Percentiles rank a stretch among this genome's conserved stretches.
Conservation (phyloP, 1,284 basidiomycete genomes). For the Ustilago xerochloae region DNA sequence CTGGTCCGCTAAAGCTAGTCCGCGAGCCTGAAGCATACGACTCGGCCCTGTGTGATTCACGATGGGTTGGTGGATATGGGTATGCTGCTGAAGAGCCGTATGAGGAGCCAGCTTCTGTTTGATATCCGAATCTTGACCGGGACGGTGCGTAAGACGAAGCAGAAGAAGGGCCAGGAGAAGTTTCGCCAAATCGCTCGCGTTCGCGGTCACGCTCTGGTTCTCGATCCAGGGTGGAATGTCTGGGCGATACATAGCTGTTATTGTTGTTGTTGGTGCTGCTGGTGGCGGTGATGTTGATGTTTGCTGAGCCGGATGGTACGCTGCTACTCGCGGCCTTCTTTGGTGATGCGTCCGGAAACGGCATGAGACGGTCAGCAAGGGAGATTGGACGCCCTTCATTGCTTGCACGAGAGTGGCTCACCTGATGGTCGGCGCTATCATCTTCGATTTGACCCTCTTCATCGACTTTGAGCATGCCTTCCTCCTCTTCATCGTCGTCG, state of each 20-base stretch:
- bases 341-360: constrained; percentile 20
- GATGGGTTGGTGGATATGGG: constrained; percentile 26
- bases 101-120: constrained; percentile 16
- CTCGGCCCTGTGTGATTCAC: constrained; percentile 26
- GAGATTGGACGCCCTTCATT: constrained; percentile 13
- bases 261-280: too few relatives aligned
- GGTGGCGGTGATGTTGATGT: too few relatives aligned
- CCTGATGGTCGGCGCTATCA: constrained; percentile 27
- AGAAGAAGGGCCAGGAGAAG: constrained; percentile 30
- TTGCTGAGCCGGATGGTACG: constrained; percentile 15
- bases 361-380: constrained; percentile 38
- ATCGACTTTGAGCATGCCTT: constrained; percentile 47
- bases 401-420: constrained; percentile 35
- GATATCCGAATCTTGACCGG: constrained; percentile 27
- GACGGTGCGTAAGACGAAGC: constrained; percentile 27
- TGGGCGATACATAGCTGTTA: constrained; percentile 22
- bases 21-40: constrained; percentile 21
- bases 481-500: constrained; percentile 49
- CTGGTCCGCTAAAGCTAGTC: constrained; percentile 13
- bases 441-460: constrained; percentile 54
- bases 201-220: constrained; percentile 39
- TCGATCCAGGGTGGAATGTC: constrained; percentile 24
- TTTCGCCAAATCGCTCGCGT: constrained; percentile 31
- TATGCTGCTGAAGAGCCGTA: constrained; percentile 31
- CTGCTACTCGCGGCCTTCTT: constrained; percentile 7